A percentile compares a stretch with the other conserved stretches of the same genome.
phyloP scores from a whole-genome alignment of 2,329 filamentous ascomycete species.

The Botryotinia globosa region DNA sequence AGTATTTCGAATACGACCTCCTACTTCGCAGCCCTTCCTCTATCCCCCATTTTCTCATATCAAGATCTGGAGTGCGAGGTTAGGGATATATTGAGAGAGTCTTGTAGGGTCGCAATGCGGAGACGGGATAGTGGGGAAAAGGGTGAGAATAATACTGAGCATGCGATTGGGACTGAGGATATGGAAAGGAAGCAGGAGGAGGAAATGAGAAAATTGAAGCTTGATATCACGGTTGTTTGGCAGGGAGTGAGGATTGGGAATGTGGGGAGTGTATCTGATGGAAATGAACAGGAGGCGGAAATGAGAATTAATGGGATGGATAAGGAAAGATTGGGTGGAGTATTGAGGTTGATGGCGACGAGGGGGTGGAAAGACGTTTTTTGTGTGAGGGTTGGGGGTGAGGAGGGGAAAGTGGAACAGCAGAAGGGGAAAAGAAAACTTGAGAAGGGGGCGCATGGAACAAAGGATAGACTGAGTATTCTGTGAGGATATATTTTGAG shows the following conservation, averaged over 20 bases:
- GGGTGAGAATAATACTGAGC: neutral
- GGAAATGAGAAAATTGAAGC: neutral
- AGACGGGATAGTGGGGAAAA: neutral
- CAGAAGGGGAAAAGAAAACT: neutral
- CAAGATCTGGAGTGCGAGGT: neutral
- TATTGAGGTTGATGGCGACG: neutral
- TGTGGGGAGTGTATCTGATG: neutral
- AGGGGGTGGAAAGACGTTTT: neutral
- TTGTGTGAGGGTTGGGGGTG: neutral
- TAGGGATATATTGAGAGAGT: neutral
- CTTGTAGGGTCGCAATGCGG: neutral
- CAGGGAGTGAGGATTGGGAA: neutral
- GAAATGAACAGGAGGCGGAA: neutral
- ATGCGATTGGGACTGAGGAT: neutral
- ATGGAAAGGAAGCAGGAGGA: neutral
- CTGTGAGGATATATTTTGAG: neutral
- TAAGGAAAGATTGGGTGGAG: neutral
- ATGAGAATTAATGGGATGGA: neutral
- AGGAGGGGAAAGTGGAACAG: neutral
- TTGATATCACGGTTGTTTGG: neutral
- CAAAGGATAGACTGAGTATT: neutral
- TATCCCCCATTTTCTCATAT: neutral
- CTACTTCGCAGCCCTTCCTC: neutral
- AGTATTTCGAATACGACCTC: rapidly evolving
- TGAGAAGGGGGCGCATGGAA: neutral